Conservation (phyloP, 495 filamentous ascomycete genomes). For the Eremomyces bilateralis region DNA sequence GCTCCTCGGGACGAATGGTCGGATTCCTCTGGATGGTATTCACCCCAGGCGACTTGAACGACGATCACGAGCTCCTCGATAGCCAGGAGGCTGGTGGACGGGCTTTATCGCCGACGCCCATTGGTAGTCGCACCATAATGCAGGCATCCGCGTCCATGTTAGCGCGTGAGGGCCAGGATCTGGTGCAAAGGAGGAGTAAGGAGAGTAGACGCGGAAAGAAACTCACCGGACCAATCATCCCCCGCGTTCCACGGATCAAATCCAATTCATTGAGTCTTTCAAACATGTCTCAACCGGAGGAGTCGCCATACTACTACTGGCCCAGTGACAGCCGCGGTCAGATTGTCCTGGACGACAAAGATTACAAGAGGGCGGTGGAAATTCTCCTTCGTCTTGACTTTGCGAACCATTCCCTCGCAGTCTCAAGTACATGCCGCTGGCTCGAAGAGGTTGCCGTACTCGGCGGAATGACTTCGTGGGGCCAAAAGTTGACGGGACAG, state of each 20-base stretch:
- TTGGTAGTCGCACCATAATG: background rate
- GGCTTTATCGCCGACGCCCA: background rate
- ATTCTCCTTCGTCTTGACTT: constrained; percentile 73
- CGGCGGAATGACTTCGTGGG: constrained; percentile 6
- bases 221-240: constrained; percentile 29
- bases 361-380: constrained; percentile 59
- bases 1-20: constrained; percentile 70
- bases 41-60: constrained; percentile 22
- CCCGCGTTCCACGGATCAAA: constrained; percentile 34
- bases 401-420: constrained; percentile 42
- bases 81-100: background rate
- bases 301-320: constrained; percentile 46
- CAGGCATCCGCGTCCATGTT: background rate
- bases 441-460: constrained; percentile 34
- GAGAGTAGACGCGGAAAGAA: constrained; percentile 7
- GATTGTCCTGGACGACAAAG: constrained; percentile 42
- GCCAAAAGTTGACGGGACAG: background rate
- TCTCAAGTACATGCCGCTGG: constrained; percentile 50
- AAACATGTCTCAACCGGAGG: constrained; percentile 14
- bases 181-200: background rate
- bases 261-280: constrained; percentile 2
- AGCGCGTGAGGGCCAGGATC: background rate
- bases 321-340: constrained; percentile 43
- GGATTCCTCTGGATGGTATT: constrained; percentile 91
- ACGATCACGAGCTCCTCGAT: background rate